Conservation (phyloP, 805 yeast genomes). For the Maudiozyma serrabonitensis region DNA sequence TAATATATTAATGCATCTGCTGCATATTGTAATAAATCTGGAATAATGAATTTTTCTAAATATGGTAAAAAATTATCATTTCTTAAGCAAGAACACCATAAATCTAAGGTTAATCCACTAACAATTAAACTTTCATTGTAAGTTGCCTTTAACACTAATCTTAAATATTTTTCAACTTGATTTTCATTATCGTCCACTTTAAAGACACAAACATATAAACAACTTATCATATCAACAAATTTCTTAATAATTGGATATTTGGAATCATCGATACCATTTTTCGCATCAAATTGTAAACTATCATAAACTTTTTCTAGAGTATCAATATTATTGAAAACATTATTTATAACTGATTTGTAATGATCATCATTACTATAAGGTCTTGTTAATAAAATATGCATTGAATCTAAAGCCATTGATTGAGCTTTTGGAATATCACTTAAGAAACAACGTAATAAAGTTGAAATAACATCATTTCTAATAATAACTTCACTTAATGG, state of each 20-base stretch:
- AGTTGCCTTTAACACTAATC: constrained; percentile 70
- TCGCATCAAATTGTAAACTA: constrained; percentile 40
- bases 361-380: constrained; percentile 56
- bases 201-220: constrained; percentile 42
- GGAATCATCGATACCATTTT: constrained; percentile 65
- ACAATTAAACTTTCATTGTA: constrained; percentile 79
- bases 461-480: constrained; percentile 52
- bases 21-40: constrained; percentile 63
- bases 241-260: constrained; percentile 77
- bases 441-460: constrained; percentile 50
- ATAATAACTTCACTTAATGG: constrained; percentile 67
- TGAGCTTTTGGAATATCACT: constrained; percentile 57
- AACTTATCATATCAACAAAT: constrained; percentile 75
- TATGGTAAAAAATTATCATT: constrained; percentile 55
- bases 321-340: constrained; percentile 71
- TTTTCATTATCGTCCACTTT: constrained; percentile 38
- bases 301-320: constrained; percentile 59
- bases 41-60: constrained; percentile 40
- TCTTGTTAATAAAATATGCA: constrained; percentile 81
- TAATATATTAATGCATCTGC: constrained; percentile 73
- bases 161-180: constrained; percentile 60
- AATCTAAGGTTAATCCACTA: constrained; percentile 80
- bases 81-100: constrained; percentile 88
- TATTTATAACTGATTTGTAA: constrained; percentile 67
- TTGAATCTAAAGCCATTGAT: constrained; percentile 80